phyloP scores from a whole-genome alignment of 805 yeast species.

The Cyberlindnera mycetangii region DNA sequence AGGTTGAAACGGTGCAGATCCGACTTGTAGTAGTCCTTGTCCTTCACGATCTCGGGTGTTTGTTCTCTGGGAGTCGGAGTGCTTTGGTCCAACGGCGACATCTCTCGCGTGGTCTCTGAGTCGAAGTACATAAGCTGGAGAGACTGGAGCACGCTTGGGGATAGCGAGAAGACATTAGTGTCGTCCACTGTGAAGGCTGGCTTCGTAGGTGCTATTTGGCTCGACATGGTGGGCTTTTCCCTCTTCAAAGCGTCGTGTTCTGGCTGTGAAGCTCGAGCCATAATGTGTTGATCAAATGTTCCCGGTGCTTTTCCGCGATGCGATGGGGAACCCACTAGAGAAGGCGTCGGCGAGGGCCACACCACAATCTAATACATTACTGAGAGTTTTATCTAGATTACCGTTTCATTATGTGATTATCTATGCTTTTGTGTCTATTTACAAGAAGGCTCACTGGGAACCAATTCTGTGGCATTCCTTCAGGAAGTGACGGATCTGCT shows the following conservation, averaged over 20 bases:
- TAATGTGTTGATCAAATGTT: too few relatives aligned
- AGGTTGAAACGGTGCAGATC: constrained; percentile 59
- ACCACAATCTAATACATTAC: too few relatives aligned
- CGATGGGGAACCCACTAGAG: too few relatives aligned
- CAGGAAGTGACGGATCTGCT: constrained; percentile 77
- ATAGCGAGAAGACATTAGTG: constrained; percentile 48
- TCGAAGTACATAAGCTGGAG: constrained; percentile 56
- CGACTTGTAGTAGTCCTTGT: constrained; percentile 50
- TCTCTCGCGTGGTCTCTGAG: constrained; percentile 40
- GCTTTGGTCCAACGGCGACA: constrained; percentile 14
- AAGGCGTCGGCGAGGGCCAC: too few relatives aligned
- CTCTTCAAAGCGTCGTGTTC: neutral
- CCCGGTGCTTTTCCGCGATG: too few relatives aligned
- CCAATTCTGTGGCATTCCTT: constrained; percentile 86
- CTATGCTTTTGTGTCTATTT: neutral
- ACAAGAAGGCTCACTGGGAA: constrained; percentile 30
- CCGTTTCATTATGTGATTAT: too few relatives aligned
- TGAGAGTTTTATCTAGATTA: too few relatives aligned
- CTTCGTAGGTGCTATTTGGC: neutral
- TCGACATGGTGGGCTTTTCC: neutral
- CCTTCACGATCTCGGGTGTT: constrained; percentile 4
- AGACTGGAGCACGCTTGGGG: constrained; percentile 39
- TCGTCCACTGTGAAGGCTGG: constrained; percentile 28
- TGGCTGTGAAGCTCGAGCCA: too few relatives aligned
- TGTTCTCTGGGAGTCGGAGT: constrained; percentile 13